phyloP scores from a whole-genome alignment of 164 flowering plant species.

The Echeveria elegans region DNA sequence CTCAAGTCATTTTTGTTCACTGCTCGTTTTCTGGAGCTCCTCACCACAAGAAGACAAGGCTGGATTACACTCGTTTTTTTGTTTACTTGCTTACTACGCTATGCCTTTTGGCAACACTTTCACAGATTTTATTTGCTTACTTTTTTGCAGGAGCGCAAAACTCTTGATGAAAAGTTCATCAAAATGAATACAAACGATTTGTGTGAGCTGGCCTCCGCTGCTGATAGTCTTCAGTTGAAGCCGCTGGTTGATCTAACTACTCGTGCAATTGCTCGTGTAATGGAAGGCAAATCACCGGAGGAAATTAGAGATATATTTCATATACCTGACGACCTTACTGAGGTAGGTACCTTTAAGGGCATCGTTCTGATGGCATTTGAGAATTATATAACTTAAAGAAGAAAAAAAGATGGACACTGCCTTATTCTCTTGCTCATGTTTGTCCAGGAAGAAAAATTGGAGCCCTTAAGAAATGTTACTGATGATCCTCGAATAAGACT shows the following conservation, averaged over 20 bases:
- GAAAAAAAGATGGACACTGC: neutral
- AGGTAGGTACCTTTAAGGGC: conserved; percentile 29
- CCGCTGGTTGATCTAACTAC: conserved; percentile 85
- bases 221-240: conserved; percentile 80
- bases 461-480: conserved; percentile 68
- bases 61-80: no score
- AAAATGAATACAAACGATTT: conserved; percentile 67
- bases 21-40: no score
- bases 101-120: no score
- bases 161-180: conserved; percentile 74
- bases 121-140: no score
- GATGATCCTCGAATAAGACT: conserved; percentile 93
- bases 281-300: conserved; percentile 88
- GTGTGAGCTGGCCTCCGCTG: conserved; percentile 86
- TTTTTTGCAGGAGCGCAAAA: conserved; percentile 57
- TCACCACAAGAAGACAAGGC: no score
- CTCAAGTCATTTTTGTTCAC: neutral
- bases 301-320: conserved; percentile 85
- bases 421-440: neutral
- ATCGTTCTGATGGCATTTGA: neutral
- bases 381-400: neutral
- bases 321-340: conserved; percentile 94
- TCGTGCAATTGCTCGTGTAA: conserved; percentile 87
- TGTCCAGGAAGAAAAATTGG: conserved; percentile 79
- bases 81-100: no score